These are phyloP conservation scores for Trametes cingulata DNA, from an alignment of 768 basidiomycete species.

Conservation along the genomic window DNA sequence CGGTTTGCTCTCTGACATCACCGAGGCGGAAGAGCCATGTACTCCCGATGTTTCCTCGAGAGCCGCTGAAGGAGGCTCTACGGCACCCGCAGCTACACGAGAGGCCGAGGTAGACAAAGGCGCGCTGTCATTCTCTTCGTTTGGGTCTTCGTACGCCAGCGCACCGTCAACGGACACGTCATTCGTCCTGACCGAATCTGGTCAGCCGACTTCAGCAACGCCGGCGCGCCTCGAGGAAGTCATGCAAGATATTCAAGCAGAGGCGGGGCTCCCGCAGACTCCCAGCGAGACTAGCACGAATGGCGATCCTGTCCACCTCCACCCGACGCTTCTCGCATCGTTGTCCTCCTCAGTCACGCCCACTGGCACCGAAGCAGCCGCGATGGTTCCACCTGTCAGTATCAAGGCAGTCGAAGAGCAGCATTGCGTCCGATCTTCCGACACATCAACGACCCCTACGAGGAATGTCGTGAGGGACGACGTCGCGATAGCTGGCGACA, in stretches of 20 bases:
- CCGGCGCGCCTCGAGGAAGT: neutral
- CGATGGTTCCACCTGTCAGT: too few species aligned
- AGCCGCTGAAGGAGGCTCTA: neutral
- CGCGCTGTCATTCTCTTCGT: constrained; percentile 10
- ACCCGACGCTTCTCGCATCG: neutral
- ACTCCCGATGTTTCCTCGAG: neutral
- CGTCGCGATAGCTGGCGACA: too few species aligned
- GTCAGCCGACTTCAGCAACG: neutral
- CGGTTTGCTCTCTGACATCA: constrained; percentile 16
- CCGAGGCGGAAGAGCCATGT: constrained; percentile 8
- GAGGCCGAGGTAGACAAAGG: neutral
- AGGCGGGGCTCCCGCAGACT: neutral
- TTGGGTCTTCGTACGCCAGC: constrained; percentile 18
- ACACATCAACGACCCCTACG: too few species aligned
- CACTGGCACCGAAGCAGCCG: neutral
- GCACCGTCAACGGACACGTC: neutral
- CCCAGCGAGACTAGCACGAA: neutral
- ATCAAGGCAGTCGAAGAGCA: too few species aligned
- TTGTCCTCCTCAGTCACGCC: neutral
- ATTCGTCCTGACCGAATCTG: neutral
- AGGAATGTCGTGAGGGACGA: neutral
- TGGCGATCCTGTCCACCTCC: neutral
- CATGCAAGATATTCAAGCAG: neutral
- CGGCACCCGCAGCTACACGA: neutral
- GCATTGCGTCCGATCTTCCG: too few species aligned